Evolutionary conservation across 768 basidiomycete genomes (phyloP).

Genomic region (Epithele typhae): DNA sequence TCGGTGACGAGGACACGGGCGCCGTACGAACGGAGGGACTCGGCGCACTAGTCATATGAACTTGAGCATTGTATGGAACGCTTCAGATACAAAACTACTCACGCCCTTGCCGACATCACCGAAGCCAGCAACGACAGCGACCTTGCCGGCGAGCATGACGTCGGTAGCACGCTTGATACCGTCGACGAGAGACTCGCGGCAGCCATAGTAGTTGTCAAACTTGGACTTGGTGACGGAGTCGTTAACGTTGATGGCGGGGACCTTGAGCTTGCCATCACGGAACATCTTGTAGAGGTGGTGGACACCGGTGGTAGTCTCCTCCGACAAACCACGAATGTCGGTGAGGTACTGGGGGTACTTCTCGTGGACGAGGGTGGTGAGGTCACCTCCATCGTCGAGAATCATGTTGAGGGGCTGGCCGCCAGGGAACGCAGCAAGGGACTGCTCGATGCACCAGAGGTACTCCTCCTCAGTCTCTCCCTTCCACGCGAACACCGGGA

Average conservation of each 20-base stretch:
- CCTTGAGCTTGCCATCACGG: constrained; percentile 92
- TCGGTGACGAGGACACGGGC: constrained; percentile 95
- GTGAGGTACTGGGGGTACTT: constrained; percentile 89
- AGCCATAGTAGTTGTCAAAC: constrained; percentile 98
- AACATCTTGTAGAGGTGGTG: constrained; percentile 98
- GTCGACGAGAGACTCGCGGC: constrained; percentile 98
- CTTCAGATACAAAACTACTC: too few species aligned
- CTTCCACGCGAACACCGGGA: constrained; percentile 99
- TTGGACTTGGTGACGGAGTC: constrained; percentile 99
- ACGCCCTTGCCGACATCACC: constrained; percentile 99
- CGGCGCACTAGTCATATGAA: constrained; percentile 78
- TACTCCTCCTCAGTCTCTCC: constrained; percentile 99
- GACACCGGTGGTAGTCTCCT: constrained; percentile 99
- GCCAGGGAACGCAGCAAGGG: constrained; percentile 79
- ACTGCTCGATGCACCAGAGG: constrained; percentile 97
- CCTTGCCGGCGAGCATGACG: constrained; percentile 99
- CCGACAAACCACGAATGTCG: constrained; percentile 89
- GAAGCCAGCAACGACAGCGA: constrained; percentile 97
- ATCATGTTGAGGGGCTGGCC: constrained; percentile 95
- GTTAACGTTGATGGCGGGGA: constrained; percentile 99
- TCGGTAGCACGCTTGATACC: constrained; percentile 99
- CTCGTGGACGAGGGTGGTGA: constrained; percentile 92
- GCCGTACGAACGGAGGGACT: constrained; percentile 96
- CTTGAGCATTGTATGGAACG: neutral
- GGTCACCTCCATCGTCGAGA: constrained; percentile 97